Evolutionary conservation across 2,329 filamentous ascomycete species (phyloP).

Genomic region (Coleophoma cylindrospora): DNA sequence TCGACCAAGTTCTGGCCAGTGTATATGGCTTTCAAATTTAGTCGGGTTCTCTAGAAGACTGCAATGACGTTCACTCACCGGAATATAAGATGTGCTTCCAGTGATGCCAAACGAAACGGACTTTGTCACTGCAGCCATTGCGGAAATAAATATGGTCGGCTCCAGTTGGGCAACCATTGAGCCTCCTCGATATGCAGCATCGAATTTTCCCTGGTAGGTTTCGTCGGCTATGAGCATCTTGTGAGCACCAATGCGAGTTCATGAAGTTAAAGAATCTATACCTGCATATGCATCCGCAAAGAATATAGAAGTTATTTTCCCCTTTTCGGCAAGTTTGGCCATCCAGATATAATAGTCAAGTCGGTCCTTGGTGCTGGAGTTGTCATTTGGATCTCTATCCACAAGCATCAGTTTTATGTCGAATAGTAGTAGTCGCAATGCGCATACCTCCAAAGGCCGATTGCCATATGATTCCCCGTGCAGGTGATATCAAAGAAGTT

Average conservation of each 20-base stretch:
- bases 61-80: neutral
- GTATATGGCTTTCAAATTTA: slow-evolving; percentile 54
- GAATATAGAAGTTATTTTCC: slow-evolving; percentile 1
- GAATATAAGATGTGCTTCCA: slow-evolving; percentile 54
- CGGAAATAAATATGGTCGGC: slow-evolving; percentile 53
- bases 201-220: slow-evolving; percentile 50
- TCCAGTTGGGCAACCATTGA: slow-evolving; percentile 62
- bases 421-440: neutral
- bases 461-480: neutral
- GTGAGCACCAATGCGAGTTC: neutral
- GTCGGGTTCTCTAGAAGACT: neutral
- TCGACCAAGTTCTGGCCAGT: slow-evolving; percentile 55
- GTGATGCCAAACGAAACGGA: slow-evolving; percentile 63
- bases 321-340: neutral
- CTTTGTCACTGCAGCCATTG: slow-evolving; percentile 62
- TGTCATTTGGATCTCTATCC: neutral
- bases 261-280: neutral
- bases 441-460: neutral
- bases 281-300: neutral
- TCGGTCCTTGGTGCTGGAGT: neutral
- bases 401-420: neutral
- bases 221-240: slow-evolving; percentile 34
- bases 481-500: neutral
- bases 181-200: slow-evolving; percentile 53
- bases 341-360: neutral